Conservation (phyloP, 306 rosid species). For the Quercus wislizeni region DNA sequence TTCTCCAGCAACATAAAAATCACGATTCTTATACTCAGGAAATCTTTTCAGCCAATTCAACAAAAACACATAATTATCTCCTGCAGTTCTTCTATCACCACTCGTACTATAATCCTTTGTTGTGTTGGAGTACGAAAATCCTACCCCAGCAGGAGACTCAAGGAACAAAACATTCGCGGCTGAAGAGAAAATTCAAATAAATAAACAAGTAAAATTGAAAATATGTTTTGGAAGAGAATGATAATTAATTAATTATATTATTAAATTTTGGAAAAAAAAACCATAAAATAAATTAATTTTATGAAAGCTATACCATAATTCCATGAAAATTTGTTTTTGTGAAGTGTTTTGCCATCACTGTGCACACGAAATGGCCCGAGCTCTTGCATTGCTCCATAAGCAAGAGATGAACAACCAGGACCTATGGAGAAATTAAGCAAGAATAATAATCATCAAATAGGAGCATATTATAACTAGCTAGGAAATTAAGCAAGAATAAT, state of each 20-base stretch:
- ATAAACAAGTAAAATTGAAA: neutral
- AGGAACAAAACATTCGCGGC: constrained; percentile 82
- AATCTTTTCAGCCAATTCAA: constrained; percentile 89
- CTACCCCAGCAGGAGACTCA: constrained; percentile 93
- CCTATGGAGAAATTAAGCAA: constrained; percentile 38
- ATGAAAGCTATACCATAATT: constrained; percentile 45
- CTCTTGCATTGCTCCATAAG: constrained; percentile 96
- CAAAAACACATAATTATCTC: constrained; percentile 60
- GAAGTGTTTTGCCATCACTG: constrained; percentile 87
- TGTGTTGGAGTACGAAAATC: constrained; percentile 84
- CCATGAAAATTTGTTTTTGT: constrained; percentile 68
- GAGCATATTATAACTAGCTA: no score
- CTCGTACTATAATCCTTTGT: constrained; percentile 51
- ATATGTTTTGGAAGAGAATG: neutral
- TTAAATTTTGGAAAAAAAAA: neutral
- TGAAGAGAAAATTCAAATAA: constrained; percentile 15
- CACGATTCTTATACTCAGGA: constrained; percentile 65
- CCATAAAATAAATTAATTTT: neutral
- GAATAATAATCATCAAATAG: neutral
- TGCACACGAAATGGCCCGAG: constrained; percentile 86
- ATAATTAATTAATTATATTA: neutral
- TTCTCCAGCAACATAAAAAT: constrained; percentile 83
- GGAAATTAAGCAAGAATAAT: neutral
- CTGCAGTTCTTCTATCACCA: constrained; percentile 77
- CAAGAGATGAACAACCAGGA: constrained; percentile 95